Evolutionary conservation across 2,329 filamentous ascomycete species (phyloP), one percentile per base, ranked within the genome.

Genomic region (Diplodia intermedia): DNA sequence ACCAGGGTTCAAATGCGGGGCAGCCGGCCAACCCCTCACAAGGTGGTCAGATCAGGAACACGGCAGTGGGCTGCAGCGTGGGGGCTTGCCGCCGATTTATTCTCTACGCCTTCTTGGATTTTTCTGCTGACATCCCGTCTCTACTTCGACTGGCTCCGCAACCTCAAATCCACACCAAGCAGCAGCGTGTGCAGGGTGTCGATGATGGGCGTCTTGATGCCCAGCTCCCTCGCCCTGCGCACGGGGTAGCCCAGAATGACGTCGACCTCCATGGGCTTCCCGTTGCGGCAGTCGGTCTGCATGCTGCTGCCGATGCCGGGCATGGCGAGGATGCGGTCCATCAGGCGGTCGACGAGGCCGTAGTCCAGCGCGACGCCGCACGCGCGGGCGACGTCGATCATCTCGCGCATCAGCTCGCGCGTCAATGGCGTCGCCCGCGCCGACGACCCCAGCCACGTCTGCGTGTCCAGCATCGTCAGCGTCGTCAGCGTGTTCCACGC

Each of bases 221-320:
- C 50, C 23, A 53, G 14, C 14, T 53, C 26, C 50, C 29, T 53
- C 15, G 50, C 50, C 2, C 12, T 53, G 26, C 29, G 50, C 50
- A 53, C 50, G 14, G 50, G 50, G 11, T 53, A 53, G 9, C 50
- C 50, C 50, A 53, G 11, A 2, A 53, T 53, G 14, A 53, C 50
- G 26, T 53, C 50, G 1, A 53, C 50, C 26, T 53, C 50, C 50
- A 53, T 53, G 14, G 50, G 50, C 26, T n/a, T 53, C 14, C 50
- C 50, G 26, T 31, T 53, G 3, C 23, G 31, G 26, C 50, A 53
- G 14, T 53, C 50, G 2, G 50, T 53, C 50, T 53, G 50, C 50
- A 53, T 53, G 50, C 50, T 53, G 14, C 50, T 53, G 2, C 50
- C 50, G 50, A 53, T 53, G 26, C 50, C 50, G 15, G 50, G 50